Evolutionary conservation across 1,284 basidiomycete genomes (phyloP), one percentile per base, ranked within the genome.

Genomic region (Trametes polyzona): DNA sequence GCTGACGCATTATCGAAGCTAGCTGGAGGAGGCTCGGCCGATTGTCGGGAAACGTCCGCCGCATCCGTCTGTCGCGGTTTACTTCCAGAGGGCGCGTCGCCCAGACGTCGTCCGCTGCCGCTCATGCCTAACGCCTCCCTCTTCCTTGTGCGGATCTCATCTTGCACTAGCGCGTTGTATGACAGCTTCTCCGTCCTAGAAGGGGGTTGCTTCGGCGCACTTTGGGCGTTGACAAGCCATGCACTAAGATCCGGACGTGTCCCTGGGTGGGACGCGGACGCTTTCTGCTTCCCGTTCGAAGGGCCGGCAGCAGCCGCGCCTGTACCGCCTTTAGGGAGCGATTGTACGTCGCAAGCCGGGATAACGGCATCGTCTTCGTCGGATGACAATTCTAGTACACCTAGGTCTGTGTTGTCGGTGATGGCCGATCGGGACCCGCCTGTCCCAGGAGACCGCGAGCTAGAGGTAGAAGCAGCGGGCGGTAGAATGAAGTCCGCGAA

Each of bases 401-500:
- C 54, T 4, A 33, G 17, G 14, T 39, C 50, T 14, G 10, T 24
- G 3, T 9, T 12, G 16, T 26, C n/a, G 23, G 7, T 23, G 24
- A 27, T 0, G n/a, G 4, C 29, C 2, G 30, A 19, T 19, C 35
- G 30, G 8, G 42, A 27, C 21, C 6, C 16, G 24, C 24, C 16
- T 14, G 24, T 6, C 8, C 16, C 21, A 9, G 16, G 16, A 2
- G 41, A 3, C 30, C 14, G 30, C 4, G 41, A 29, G n/a, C 9
- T n/a, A n/a, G 41, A 39, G 36, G 2, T 39, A 21, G 17, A 42
- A 14, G 41, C 41, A 6, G 24, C 16, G 5, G 12, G 41, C 16
- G 41, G 72, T 46, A 83, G 76, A 27, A 78, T 68, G 66, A 84
- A 83, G 29, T 83, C 82, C 21, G 77, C 66, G 50, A 78, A 74